Conservation (phyloP, 1,284 basidiomycete genomes). For the Leccinum insolens region DNA sequence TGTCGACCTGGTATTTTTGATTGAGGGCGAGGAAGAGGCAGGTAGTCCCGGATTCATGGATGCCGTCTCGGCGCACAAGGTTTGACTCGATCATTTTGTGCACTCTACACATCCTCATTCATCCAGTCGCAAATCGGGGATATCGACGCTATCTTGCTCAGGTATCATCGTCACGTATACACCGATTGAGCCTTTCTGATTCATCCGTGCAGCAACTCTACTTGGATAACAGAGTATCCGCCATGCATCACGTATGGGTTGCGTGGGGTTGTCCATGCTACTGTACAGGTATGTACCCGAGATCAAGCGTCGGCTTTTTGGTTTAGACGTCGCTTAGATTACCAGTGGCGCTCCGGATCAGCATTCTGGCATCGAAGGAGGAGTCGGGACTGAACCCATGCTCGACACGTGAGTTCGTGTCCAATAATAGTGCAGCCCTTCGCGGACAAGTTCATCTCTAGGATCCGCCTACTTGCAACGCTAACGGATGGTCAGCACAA, state of each 20-base stretch:
- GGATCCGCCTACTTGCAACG: conserved; percentile 79
- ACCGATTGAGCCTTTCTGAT: conserved; percentile 1
- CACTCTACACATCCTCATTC: conserved; percentile 11
- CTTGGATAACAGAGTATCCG: conserved; percentile 94
- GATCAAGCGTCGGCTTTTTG: background rate
- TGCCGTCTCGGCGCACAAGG: conserved; percentile 78
- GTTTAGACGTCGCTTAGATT: conserved; percentile 46
- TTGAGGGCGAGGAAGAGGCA: conserved; percentile 96
- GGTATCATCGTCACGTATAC: conserved; percentile 41
- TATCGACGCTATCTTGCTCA: conserved; percentile 86
- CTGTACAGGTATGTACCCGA: conserved; percentile 56
- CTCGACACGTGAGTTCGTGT: conserved; percentile 72
- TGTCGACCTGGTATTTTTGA: conserved; percentile 87
- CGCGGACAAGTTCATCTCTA: conserved; percentile 33
- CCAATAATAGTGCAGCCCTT: background rate
- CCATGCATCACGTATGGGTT: conserved; percentile 97
- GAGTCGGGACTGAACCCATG: conserved; percentile 88
- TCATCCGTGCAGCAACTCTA: conserved; percentile 74
- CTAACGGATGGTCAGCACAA: conserved; percentile 61
- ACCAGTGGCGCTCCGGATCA: conserved; percentile 72
- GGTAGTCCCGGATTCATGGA: conserved; percentile 87
- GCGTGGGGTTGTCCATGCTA: conserved; percentile 89
- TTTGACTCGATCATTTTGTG: conserved; percentile 25
- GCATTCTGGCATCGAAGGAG: conserved; percentile 94
- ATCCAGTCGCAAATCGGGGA: conserved; percentile 74